Base-by-base conservation (phyloP, 768 basidiomycete species). In the Lactifluus pinguis region DNA sequence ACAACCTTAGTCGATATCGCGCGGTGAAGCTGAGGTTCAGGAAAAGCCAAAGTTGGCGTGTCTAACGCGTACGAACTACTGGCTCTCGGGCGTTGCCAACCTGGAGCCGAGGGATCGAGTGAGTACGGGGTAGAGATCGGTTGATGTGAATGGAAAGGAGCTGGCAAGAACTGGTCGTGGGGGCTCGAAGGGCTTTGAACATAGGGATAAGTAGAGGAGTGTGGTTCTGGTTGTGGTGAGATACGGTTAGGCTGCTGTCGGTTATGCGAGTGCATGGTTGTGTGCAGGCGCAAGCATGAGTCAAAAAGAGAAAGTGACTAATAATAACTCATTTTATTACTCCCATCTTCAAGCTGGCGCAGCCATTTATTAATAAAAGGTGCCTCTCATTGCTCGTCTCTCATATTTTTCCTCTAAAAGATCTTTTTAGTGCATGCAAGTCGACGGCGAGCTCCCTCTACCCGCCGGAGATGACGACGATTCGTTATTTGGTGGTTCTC, bases 401-500 rank as follows among this genome's bases (percentile, higher is more conserved):
- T 32, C 34, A 30, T 44, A 11, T 61, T 44, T 13, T n/a, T 41
- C 42, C 50, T 39, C 34, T 42, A 29, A 32, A 49, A 29, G 25
- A 25, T 25, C 25, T 25, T 25, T 2, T 25, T 52, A 70, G 67
- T 61, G 64, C 55, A 69, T 69, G 68, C 63, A 64, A 59, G 53
- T 60, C 61, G 56, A 60, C 63, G 50, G 39, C 44, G 57, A 17
- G 50, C 63, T 5, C 34, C n/a, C 41, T 39, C 42, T 55, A 38
- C 60, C 47, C 51, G 51, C 54, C 53, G 55, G 50, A 38, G 54
- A 62, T 49, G 62, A 71, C 60, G 73, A 74, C 47, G 81, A 78
- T 59, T 92, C 89, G 30, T 86, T 92, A 68, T 92, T 92, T 72
- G 89, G 89, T 59, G 89, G 89, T 59, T 81, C 79, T 45, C 88